Conservation (phyloP, 306 rosid genomes). For the Nissolia schottii region DNA sequence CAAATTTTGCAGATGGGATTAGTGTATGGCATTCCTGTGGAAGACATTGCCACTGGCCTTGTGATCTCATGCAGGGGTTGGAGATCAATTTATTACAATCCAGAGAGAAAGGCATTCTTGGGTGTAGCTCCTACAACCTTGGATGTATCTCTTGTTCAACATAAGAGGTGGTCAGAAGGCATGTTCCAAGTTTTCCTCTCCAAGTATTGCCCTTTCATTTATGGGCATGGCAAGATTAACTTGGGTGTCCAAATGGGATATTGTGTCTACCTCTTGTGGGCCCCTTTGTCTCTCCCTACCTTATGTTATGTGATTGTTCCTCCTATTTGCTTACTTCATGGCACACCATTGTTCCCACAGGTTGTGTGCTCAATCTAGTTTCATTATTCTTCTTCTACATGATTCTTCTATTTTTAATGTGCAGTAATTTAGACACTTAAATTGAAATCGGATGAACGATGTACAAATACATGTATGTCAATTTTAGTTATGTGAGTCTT, state of each 20-base stretch:
- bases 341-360: constrained; percentile 62
- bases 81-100: constrained; percentile 67
- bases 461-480: too few relatives aligned
- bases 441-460: too few relatives aligned
- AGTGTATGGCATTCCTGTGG: constrained; percentile 60
- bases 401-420: too few relatives aligned
- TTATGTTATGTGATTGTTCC: constrained; percentile 46
- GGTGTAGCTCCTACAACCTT: constrained; percentile 68
- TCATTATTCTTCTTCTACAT: too few relatives aligned
- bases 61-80: constrained; percentile 62
- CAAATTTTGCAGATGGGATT: constrained; percentile 53
- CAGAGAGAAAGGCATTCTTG: constrained; percentile 49
- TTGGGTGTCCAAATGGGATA: constrained; percentile 64
- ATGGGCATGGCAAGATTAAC: constrained; percentile 56
- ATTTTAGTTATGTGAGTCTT: too few relatives aligned
- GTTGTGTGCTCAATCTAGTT: constrained; percentile 15
- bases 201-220: constrained; percentile 69
- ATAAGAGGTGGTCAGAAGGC: constrained; percentile 67
- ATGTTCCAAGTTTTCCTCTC: constrained; percentile 55
- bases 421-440: too few relatives aligned
- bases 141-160: constrained; percentile 43
- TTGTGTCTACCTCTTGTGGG: constrained; percentile 58
- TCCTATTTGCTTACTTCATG: constrained; percentile 52
- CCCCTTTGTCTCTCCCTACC: constrained; percentile 54
- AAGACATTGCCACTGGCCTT: constrained; percentile 59